A percentile compares a stretch with the other conserved stretches of the same genome.
These are phyloP conservation scores for Kandelia obovata DNA, from an alignment of 345 rosid species.

Conservation along the genomic window DNA sequence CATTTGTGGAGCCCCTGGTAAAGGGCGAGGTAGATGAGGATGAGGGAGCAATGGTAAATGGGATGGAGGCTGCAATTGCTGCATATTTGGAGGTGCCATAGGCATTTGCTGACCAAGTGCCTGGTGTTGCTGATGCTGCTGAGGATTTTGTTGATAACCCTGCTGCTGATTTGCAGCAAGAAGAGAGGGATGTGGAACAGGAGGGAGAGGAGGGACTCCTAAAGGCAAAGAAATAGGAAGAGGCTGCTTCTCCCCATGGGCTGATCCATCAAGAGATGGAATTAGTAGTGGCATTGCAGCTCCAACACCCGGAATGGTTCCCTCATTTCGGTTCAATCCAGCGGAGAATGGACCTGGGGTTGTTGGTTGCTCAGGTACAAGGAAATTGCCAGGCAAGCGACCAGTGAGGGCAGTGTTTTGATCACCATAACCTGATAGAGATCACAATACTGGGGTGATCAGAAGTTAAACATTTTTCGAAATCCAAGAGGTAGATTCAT, in stretches of 20 bases:
- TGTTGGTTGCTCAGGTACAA: slow-evolving; percentile 61
- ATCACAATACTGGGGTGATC: not conserved
- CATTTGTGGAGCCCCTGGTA: slow-evolving; percentile 80
- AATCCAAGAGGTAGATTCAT: not conserved
- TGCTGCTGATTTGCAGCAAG: slow-evolving; percentile 70
- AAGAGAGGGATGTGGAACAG: slow-evolving; percentile 97
- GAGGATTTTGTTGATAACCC: slow-evolving; percentile 75
- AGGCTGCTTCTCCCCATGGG: slow-evolving; percentile 79
- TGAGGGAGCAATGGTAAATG: slow-evolving; percentile 74
- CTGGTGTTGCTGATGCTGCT: slow-evolving; percentile 58
- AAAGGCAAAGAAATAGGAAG: slow-evolving; percentile 58
- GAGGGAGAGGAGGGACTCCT: slow-evolving; percentile 94
- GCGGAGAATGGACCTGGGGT: slow-evolving; percentile 81
- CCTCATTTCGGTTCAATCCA: slow-evolving; percentile 81
- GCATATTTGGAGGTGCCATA: slow-evolving; percentile 72
- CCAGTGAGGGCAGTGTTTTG: slow-evolving; percentile 66
- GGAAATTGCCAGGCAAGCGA: slow-evolving; percentile 73
- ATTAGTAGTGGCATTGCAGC: slow-evolving; percentile 68
- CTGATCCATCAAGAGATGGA: slow-evolving; percentile 59
- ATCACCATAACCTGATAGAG: slow-evolving; percentile 66
- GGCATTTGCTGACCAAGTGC: slow-evolving; percentile 73
- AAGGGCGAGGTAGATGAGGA: slow-evolving; percentile 76
- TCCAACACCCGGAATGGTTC: slow-evolving; percentile 94
- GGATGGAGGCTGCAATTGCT: slow-evolving; percentile 80
- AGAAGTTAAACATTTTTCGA: slow-evolving; percentile 9